Evolutionary conservation across 2,329 filamentous ascomycete genomes (phyloP), one percentile per base, ranked within the genome.

Genomic region (Penicillium sp.): DNA sequence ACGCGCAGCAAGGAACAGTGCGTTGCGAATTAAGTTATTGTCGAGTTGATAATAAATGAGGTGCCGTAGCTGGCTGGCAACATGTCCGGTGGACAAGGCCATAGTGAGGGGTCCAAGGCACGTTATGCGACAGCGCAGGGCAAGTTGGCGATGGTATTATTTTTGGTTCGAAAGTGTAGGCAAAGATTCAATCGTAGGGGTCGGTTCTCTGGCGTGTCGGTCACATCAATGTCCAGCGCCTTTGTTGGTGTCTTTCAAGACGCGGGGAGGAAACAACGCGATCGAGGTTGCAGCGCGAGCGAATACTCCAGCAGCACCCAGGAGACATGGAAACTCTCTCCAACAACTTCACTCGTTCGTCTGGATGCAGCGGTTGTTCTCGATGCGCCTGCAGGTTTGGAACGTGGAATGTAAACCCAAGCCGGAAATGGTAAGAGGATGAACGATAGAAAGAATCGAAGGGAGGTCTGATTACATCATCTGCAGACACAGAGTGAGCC

Each of bases 1-100:
- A 61, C 94, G 86, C 68, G 93, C 91, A 56, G 94, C 90, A 58
- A 96, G 91, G 77, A 99, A 99, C 40, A 96, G 86, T 53, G 94
- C 94, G 71, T 96, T 97, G 52, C 92, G 87, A 69, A 89, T 83
- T 36, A 92, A 86, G 68, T 92, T 88, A 71, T 96, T 96, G 79
- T 99, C 94, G 72, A 99, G 86, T 70, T 87, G 82, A 71, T 89
- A 88, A 76, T 86, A 86, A 58, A 89, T 83, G 46, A 87, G 78
- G 65, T 87, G 83, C 67, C 85, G 80, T 66, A 88, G 78, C 71
- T 88, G 86, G 62, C 77, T 76, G 52, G 81, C 80, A 57, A 85
- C 79, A 67, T 84, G 78, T 45, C 81, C 73, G 43, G 78, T 81
- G 13, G 75, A 73, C 43, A 83, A 81, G 53, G 83, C 80, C 84